Evolutionary conservation across 2,329 filamentous ascomycete genomes (phyloP).

Genomic region (Fusarium neocosmosporiellum): DNA sequence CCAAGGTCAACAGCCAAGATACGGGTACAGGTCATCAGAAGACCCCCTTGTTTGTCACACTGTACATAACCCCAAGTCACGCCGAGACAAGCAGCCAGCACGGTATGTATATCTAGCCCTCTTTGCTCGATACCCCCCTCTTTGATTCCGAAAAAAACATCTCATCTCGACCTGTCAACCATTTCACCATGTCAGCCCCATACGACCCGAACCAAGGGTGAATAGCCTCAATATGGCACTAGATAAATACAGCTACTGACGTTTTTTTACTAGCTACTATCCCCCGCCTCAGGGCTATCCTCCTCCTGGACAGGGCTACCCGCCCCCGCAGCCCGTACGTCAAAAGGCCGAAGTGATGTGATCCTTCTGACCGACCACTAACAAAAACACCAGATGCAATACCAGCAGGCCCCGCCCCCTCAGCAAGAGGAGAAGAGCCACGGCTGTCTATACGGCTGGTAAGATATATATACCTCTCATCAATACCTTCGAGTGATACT

Average conservation of each 20-base stretch:
- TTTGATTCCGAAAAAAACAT: neutral
- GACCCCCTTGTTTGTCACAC: neutral
- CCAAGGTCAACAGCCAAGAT: constrained; percentile 34
- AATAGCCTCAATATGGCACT: neutral
- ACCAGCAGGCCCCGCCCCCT: constrained; percentile 47
- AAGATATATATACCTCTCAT: neutral
- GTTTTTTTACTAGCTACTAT: constrained; percentile 27
- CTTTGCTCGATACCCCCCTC: neutral
- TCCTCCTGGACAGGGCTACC: constrained; percentile 40
- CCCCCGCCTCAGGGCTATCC: constrained; percentile 42
- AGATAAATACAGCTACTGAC: constrained; percentile 2
- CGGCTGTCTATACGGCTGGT: constrained; percentile 56
- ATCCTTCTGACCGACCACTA: neutral
- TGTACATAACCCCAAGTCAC: neutral
- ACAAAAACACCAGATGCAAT: constrained; percentile 46
- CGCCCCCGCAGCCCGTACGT: constrained; percentile 40
- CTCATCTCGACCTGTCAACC: neutral
- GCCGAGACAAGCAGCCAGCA: neutral
- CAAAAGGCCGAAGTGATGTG: neutral
- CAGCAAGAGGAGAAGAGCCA: constrained; percentile 53
- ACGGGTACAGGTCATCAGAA: constrained; percentile 28
- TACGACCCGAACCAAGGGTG: constrained; percentile 33
- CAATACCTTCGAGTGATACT: neutral
- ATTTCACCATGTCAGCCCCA: constrained; percentile 30
- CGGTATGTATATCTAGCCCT: constrained; percentile 24